Evolutionary conservation across 768 basidiomycete species (phyloP), one percentile per base, ranked within the genome.

Genomic region (Tylopilus felleus): DNA sequence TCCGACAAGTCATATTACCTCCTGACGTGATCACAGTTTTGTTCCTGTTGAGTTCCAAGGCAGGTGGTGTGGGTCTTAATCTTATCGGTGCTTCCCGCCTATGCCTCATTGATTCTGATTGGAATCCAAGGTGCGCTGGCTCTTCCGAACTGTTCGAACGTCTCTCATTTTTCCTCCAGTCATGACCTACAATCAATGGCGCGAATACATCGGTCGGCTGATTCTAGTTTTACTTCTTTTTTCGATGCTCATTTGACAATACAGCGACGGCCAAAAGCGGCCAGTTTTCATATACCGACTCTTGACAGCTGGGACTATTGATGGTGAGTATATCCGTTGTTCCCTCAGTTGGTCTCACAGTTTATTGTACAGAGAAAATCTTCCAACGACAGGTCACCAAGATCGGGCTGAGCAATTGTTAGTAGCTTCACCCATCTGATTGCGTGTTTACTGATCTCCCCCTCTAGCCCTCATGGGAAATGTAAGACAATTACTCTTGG

Each of bases 181-280:
- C 90, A 90, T 62, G 97, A 99, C 72, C 70, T 94, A 17, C 97
- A 99, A 71, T 88, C 97, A 2, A 98, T 98, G 96, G 96, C 94
- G 48, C 83, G 96, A 46, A 96, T 95, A 66, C 92, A 96, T 71
- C 81, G 93, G 93, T 92, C 56, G 43, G 74, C 60, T 43, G 21
- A 29, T 6, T 54, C 22, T 49, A 38, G 36, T 5, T 9, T 35
- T 16, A 8, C 4, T 36, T 25, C n/a, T 48, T 55, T 31, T 21
- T 52, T 48, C 17, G 17, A 42, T 42, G 25, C 45, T 59, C 19
- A 58, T 47, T 53, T 52, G 10, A 53, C 56, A 21, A 61, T 55
- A 45, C 50, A 95, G 93, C 19, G 95, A 99, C 72, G 96, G 96
- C 0, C 96, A 99, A 73, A 95, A 92, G 65, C 80, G 84, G 9